A percentile compares a stretch with the other conserved stretches of the same genome.
Conservation (phyloP, 2,329 filamentous ascomycete species). For the Penicillium sp. region DNA sequence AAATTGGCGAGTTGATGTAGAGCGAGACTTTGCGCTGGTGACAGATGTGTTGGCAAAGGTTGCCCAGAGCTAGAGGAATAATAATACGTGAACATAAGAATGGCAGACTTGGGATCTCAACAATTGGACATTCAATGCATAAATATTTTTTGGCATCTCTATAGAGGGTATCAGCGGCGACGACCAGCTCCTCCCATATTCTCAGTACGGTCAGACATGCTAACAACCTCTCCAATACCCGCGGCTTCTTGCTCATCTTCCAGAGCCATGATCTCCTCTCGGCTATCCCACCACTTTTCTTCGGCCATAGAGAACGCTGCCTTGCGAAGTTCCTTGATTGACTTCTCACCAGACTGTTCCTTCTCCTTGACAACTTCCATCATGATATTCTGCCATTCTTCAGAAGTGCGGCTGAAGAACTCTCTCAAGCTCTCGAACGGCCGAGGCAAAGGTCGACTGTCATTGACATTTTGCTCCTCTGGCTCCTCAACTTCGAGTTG, state of each 20-base stretch:
- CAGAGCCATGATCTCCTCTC: constrained; percentile 85
- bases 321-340: constrained; percentile 89
- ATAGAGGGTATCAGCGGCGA: constrained; percentile 39
- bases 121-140: neutral
- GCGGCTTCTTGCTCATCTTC: constrained; percentile 97
- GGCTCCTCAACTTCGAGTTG: constrained; percentile 42
- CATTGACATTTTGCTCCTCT: constrained; percentile 57
- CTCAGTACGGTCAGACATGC: constrained; percentile 69
- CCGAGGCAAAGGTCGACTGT: constrained; percentile 71
- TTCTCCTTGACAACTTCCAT: constrained; percentile 72
- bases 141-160: neutral
- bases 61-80: constrained; percentile 22
- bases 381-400: constrained; percentile 86
- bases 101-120: neutral
- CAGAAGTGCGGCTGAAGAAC: constrained; percentile 84
- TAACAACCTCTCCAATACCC: constrained; percentile 92
- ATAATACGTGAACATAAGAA: neutral
- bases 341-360: constrained; percentile 56
- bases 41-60: constrained; percentile 60
- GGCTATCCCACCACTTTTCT: constrained; percentile 97
- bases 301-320: constrained; percentile 88
- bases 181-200: constrained; percentile 50
- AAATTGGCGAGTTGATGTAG: constrained; percentile 75
- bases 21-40: constrained; percentile 66
- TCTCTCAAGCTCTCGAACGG: constrained; percentile 89